A percentile compares a stretch with the other conserved stretches of the same genome.
phyloP scores from a whole-genome alignment of 352 stramenopile species.

The Globisporangium iwayamae region DNA sequence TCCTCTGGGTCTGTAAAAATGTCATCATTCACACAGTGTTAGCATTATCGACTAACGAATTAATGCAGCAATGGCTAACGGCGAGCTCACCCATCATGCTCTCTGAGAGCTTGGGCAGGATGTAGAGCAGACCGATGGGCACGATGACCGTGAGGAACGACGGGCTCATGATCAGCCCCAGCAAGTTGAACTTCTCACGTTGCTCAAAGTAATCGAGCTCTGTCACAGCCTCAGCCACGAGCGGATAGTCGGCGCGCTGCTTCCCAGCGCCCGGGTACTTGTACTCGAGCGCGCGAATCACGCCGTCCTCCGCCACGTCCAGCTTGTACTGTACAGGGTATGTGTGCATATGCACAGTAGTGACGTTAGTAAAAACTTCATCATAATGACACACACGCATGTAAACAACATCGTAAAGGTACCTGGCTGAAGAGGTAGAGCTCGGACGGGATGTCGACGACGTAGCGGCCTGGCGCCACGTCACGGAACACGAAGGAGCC shows the following conservation, averaged over 20 bases:
- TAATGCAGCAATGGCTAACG: background rate
- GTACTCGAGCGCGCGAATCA: constrained; percentile 49
- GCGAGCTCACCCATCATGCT: constrained; percentile 62
- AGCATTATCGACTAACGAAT: background rate
- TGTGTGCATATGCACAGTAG: too few relatives aligned
- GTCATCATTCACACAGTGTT: background rate
- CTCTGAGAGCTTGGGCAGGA: constrained; percentile 78
- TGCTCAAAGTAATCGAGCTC: constrained; percentile 81
- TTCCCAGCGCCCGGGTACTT: constrained; percentile 77
- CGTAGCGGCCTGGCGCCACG: constrained; percentile 64
- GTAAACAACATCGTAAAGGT: background rate
- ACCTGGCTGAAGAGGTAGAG: constrained; percentile 73
- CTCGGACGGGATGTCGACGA: constrained; percentile 66
- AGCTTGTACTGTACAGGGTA: constrained; percentile 3
- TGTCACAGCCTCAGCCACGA: constrained; percentile 58
- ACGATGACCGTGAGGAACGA: constrained; percentile 81
- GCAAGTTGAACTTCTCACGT: constrained; percentile 78
- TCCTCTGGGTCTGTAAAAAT: constrained; percentile 66
- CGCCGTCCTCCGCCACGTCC: constrained; percentile 12
- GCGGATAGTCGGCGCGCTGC: constrained; percentile 52
- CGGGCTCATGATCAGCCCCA: constrained; percentile 73
- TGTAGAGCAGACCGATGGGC: constrained; percentile 71
- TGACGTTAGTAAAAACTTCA: background rate
- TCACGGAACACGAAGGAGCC: constrained; percentile 76
- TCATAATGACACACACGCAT: background rate